These are phyloP conservation scores for Paradendryphiella salina DNA, from an alignment of 2,329 filamentous ascomycete species.

Conservation along the genomic window DNA sequence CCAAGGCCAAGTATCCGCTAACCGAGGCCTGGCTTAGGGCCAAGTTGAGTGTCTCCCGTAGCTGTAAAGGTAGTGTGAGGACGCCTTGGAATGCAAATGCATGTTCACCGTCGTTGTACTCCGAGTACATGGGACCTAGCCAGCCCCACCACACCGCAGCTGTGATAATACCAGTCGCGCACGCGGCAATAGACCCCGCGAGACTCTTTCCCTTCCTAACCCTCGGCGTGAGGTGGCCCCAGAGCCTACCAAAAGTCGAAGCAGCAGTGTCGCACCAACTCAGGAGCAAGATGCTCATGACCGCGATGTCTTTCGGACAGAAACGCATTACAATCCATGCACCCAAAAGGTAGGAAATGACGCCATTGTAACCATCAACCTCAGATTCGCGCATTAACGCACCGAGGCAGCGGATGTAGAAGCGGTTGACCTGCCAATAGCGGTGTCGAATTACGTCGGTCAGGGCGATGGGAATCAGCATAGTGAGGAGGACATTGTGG, in stretches of 20 bases:
- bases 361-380: constrained; percentile 91
- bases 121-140: constrained; percentile 63
- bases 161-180: constrained; percentile 77
- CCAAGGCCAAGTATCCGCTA: constrained; percentile 72
- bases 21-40: constrained; percentile 63
- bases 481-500: constrained; percentile 78
- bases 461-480: constrained; percentile 80
- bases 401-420: constrained; percentile 83
- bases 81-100: constrained; percentile 80
- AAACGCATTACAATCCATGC: constrained; percentile 83
- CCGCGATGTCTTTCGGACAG: constrained; percentile 90
- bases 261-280: constrained; percentile 99
- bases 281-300: constrained; percentile 85
- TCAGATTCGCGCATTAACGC: constrained; percentile 97
- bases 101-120: constrained; percentile 51
- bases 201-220: constrained; percentile 88
- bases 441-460: constrained; percentile 83
- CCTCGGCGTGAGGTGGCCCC: constrained; percentile 83
- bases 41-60: constrained; percentile 65
- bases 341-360: constrained; percentile 94
- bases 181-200: constrained; percentile 84
- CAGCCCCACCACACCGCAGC: constrained; percentile 88
- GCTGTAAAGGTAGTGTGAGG: constrained; percentile 67
- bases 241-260: constrained; percentile 88
- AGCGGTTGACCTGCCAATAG: constrained; percentile 76